Conservation (phyloP, 73 alveolate genomes). For the Tetrahymena thermophila region DNA sequence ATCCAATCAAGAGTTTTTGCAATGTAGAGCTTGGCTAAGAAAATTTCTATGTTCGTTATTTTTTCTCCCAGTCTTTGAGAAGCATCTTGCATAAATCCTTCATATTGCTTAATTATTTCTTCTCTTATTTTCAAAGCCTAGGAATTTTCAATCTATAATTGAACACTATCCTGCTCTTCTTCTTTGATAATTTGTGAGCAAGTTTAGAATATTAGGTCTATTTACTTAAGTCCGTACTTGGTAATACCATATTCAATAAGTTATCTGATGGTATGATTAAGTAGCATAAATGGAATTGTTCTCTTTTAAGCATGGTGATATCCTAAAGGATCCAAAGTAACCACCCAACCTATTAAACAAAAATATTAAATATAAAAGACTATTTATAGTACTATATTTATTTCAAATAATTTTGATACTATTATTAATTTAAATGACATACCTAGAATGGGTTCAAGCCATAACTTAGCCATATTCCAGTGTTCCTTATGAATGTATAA, state of each 20-base stretch:
- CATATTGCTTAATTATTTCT: not conserved
- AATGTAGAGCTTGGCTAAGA: not conserved
- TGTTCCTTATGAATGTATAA: not conserved
- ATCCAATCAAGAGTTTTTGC: not conserved
- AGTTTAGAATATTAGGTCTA: not conserved
- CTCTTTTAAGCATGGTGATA: constrained; percentile 2
- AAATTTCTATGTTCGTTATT: not conserved
- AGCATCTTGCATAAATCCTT: not conserved
- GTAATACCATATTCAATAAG: not conserved
- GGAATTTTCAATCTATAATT: not conserved
- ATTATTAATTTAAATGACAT: not conserved
- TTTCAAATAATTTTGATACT: too few species aligned
- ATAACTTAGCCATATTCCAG: not conserved
- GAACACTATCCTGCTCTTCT: not conserved
- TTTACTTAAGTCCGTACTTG: not conserved
- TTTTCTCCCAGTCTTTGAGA: not conserved
- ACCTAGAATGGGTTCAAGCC: not conserved
- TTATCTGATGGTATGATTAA: not conserved
- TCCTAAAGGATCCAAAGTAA: not conserved
- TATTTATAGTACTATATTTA: too few species aligned
- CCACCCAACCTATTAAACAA: not conserved
- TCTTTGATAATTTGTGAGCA: not conserved
- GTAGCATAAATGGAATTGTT: not conserved
- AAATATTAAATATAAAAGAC: not conserved
- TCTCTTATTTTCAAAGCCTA: not conserved